Evolutionary conservation across 441 rosid genomes (phyloP).

Genomic region (Pelargonium fulgidum): DNA sequence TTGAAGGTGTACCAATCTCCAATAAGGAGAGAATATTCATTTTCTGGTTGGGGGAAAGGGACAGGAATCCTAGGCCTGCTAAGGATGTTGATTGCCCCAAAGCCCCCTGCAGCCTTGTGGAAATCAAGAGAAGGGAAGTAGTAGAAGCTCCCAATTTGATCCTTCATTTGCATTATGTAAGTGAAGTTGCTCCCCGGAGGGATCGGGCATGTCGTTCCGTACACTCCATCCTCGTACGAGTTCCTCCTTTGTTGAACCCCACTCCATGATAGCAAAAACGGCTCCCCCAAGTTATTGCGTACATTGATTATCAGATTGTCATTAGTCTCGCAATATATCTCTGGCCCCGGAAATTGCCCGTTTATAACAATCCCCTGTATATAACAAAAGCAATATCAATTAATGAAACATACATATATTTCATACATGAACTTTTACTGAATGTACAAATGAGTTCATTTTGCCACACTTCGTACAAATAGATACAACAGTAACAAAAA

Average conservation of each 20-base stretch:
- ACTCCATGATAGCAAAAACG: background rate
- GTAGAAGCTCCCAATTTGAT: slow-evolving; percentile 1
- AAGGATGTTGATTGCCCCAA: slow-evolving; percentile 44
- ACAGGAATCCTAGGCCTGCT: slow-evolving; percentile 82
- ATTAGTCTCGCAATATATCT: background rate
- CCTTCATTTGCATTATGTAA: background rate
- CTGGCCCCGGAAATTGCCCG: background rate
- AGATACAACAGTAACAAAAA: too few species aligned
- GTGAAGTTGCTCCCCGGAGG: background rate
- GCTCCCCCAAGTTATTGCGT: background rate
- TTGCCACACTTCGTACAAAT: too few species aligned
- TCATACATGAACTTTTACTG: too few species aligned
- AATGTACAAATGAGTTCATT: too few species aligned
- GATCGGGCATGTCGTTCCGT: slow-evolving; percentile 6
- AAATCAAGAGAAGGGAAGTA: slow-evolving; percentile 7
- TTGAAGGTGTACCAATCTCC: slow-evolving; percentile 84
- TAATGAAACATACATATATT: too few species aligned
- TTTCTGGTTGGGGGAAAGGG: slow-evolving; percentile 68
- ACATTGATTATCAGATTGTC: background rate
- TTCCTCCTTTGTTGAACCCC: slow-evolving; percentile 5
- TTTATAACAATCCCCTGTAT: background rate
- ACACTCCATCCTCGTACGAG: slow-evolving; percentile 5
- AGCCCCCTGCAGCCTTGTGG: slow-evolving; percentile 9
- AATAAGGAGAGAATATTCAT: slow-evolving; percentile 74
- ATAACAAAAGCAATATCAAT: too few species aligned